Evolutionary conservation across 2,329 filamentous ascomycete genomes (phyloP), one percentile per base, ranked within the genome.

Genomic region (Cercospora nicotianae): DNA sequence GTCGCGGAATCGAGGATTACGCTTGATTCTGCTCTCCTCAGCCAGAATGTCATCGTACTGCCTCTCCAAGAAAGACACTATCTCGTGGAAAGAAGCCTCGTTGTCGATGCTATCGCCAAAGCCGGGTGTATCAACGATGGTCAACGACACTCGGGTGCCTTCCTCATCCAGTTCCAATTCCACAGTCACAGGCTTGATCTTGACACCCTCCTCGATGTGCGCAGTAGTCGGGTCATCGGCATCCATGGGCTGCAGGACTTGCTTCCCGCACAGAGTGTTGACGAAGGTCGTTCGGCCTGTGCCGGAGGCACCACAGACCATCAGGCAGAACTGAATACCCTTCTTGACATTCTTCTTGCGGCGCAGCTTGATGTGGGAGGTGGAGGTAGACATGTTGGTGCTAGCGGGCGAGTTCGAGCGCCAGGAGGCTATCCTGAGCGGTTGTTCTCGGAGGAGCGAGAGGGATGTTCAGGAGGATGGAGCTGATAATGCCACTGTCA

Each of bases 281-380:
- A 99, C 95, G 79, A 99, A 99, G 78, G 95, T 99, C 73, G 95
- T 99, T 80, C 95, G 92, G 79, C 95, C 95, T 83, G 95, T 98
- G 83, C 95, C 95, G 77, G 94, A 98, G 80, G 95, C 95, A 86
- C 95, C 95, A 81, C 95, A 98, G 79, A 99, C 95, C 95, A 99
- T 99, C 88, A 99, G 84, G 83, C 94, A 98, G 87, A 99, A 99
- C 87, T 99, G 95, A 80, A 99, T 98, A 80, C 95, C 95, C 89
- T 97, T 97, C 91, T 97, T 97, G 85, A 99, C 94, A 88, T 99
- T 98, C 92, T 99, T 99, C 94, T 99, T 99, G 84, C 93, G 91
- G 85, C 95, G 94, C 81, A 97, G 94, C 91, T 97, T 95, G 83
- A 96, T 92, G 66, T 75, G 75, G 67, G 66, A 67, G 69, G 72